Conservation (phyloP, 495 filamentous ascomycete species). For the Cercophora newfieldiana region DNA sequence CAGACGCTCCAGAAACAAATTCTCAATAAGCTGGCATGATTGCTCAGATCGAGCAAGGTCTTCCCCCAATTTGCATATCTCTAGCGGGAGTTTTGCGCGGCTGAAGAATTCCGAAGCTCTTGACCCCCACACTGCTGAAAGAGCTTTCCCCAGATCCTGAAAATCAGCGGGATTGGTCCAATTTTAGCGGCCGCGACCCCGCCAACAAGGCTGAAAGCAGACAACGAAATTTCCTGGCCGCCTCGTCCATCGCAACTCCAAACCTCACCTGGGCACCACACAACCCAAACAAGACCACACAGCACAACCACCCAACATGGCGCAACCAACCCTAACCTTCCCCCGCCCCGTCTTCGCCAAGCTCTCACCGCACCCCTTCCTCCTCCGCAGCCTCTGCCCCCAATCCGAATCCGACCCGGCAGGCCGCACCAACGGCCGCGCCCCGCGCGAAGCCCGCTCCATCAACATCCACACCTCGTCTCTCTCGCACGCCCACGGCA, state of each 20-base stretch:
- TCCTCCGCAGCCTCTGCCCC: constrained; percentile 81
- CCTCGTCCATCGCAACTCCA: background rate
- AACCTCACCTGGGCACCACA: background rate
- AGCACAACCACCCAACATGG: constrained; percentile 24
- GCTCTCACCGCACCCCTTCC: constrained; percentile 83
- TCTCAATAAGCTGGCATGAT: no score
- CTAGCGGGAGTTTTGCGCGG: background rate
- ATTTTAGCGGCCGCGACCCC: background rate
- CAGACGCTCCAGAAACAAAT: no score
- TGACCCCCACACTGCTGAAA: background rate
- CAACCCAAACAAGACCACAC: background rate
- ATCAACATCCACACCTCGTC: constrained; percentile 74
- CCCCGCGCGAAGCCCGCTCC: constrained; percentile 64
- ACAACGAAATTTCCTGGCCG: constrained; percentile 20
- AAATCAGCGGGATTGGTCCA: background rate
- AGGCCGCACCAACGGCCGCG: constrained; percentile 75
- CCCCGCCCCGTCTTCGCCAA: constrained; percentile 83
- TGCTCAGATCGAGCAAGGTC: background rate
- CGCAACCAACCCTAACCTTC: constrained; percentile 57
- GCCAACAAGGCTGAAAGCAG: constrained; percentile 24
- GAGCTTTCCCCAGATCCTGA: background rate
- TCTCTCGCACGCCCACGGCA: constrained; percentile 84
- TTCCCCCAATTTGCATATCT: background rate
- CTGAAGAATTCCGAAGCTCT: background rate
- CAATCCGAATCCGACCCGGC: constrained; percentile 52